These are phyloP conservation scores for Salvia rosmarinus DNA, from an alignment of 257 asterid species.

Conservation along the genomic window DNA sequence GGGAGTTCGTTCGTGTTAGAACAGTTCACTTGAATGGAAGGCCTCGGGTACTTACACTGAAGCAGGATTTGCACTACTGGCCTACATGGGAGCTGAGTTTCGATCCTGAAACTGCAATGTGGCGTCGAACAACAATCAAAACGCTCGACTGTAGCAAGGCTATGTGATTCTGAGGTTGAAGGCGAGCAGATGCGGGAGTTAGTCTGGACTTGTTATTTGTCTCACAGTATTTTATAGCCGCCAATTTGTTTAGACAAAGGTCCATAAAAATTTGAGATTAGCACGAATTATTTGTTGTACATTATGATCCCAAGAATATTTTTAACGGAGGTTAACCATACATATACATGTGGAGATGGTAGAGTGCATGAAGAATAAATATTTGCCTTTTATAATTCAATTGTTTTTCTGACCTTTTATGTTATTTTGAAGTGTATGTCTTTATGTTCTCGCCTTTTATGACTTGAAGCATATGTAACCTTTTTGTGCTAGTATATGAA, in stretches of 20 bases:
- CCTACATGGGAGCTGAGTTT: conserved; percentile 95
- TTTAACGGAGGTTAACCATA: not conserved
- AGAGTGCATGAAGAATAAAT: conserved; percentile 1
- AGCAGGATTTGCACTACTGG: conserved; percentile 99
- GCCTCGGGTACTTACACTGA: conserved; percentile 86
- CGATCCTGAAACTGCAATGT: conserved; percentile 77
- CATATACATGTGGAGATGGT: conserved; percentile 17
- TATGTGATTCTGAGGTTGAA: conserved; percentile 29
- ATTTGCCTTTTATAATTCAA: not conserved
- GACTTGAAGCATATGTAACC: no score
- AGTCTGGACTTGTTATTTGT: not conserved
- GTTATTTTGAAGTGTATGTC: no score
- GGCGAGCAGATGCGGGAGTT: not conserved
- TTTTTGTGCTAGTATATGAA: no score
- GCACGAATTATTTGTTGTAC: conserved; percentile 35
- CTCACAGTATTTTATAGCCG: conserved; percentile 11
- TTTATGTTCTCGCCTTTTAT: no score
- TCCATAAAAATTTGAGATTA: conserved; percentile 22
- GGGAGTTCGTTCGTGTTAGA: conserved; percentile 86
- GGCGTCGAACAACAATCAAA: conserved; percentile 81
- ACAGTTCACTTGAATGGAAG: conserved; percentile 91
- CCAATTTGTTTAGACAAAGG: conserved; percentile 27
- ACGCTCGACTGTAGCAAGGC: conserved; percentile 47
- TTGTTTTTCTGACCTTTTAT: not conserved
- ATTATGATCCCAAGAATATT: conserved; percentile 25